These are phyloP conservation scores for Helotiales sp. DNA, from an alignment of 2,329 filamentous ascomycete species.

Conservation along the genomic window DNA sequence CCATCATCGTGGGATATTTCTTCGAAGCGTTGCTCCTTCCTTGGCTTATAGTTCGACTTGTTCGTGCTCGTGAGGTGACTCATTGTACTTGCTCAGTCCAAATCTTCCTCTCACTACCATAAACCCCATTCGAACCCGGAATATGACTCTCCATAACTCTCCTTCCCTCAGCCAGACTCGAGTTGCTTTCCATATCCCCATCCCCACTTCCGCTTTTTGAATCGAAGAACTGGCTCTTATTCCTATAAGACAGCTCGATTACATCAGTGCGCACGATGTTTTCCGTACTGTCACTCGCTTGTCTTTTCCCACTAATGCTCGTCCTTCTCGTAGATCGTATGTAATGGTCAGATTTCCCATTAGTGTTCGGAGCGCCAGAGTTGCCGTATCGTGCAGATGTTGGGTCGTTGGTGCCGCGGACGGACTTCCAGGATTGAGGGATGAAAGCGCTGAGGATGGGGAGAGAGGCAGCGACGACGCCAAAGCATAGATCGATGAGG, in stretches of 20 bases:
- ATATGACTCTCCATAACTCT: no score
- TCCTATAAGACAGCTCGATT: conserved; percentile 17
- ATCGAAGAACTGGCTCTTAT: conserved; percentile 6
- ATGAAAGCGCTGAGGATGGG: conserved; percentile 36
- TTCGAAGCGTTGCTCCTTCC: no score
- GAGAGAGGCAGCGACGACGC: conserved; percentile 36
- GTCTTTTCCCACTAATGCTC: conserved; percentile 7
- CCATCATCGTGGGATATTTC: no score
- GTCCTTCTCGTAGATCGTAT: conserved; percentile 7
- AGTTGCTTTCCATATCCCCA: background rate
- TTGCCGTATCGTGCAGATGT: background rate
- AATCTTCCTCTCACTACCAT: background rate
- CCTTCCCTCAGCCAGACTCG: no score
- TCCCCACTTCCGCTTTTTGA: background rate
- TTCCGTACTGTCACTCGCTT: conserved; percentile 16
- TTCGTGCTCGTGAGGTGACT: no score
- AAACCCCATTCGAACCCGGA: no score
- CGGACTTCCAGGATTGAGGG: conserved; percentile 14
- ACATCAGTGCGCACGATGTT: conserved; percentile 24
- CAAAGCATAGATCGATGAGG: conserved; percentile 36
- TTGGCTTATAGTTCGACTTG: no score
- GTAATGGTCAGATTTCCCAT: background rate
- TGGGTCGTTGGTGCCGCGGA: conserved; percentile 1
- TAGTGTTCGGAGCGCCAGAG: background rate
- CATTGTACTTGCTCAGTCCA: background rate